Percentiles rank a stretch among this genome's conserved stretches.
Evolutionary conservation across 805 yeast species (phyloP).

Genomic region (Yarrowia yakushimensis): DNA sequence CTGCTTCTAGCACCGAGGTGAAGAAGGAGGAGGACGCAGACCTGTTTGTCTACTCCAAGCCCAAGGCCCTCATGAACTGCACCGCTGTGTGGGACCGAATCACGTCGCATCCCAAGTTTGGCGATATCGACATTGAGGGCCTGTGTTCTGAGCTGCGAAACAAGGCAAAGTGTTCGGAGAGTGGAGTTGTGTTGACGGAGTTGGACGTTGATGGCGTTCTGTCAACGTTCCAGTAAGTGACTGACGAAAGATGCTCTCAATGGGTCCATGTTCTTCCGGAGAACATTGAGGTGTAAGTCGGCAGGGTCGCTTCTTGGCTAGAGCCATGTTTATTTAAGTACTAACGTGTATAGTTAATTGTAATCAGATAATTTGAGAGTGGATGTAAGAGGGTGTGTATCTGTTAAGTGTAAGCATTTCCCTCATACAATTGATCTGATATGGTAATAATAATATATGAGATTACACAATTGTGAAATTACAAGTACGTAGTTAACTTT

Average conservation of each 20-base stretch:
- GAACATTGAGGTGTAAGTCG: slow-evolving; percentile 1
- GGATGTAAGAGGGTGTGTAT: neutral
- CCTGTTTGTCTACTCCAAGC: neutral
- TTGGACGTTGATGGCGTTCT: slow-evolving; percentile 66
- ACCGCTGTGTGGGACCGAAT: slow-evolving; percentile 96
- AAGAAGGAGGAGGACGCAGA: slow-evolving; percentile 19
- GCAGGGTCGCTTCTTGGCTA: neutral
- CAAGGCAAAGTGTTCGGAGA: slow-evolving; percentile 93
- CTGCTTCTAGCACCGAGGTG: neutral
- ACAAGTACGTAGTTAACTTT: no score
- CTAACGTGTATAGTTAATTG: slow-evolving; percentile 18
- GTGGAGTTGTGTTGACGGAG: slow-evolving; percentile 83
- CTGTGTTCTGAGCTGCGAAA: slow-evolving; percentile 82
- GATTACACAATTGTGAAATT: no score
- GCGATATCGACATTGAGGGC: slow-evolving; percentile 92
- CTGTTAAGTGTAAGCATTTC: no score
- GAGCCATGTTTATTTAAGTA: slow-evolving; percentile 12
- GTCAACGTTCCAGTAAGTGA: slow-evolving; percentile 24
- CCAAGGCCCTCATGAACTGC: slow-evolving; percentile 52
- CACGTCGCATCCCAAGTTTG: slow-evolving; percentile 87
- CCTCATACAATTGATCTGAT: no score
- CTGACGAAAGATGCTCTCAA: no score
- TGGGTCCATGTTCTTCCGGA: neutral
- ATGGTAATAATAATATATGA: no score
- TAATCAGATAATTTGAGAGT: neutral